Evolutionary conservation across 306 rosid species (phyloP), one percentile per base, ranked within the genome.

Genomic region (Abrus pulchellus): DNA sequence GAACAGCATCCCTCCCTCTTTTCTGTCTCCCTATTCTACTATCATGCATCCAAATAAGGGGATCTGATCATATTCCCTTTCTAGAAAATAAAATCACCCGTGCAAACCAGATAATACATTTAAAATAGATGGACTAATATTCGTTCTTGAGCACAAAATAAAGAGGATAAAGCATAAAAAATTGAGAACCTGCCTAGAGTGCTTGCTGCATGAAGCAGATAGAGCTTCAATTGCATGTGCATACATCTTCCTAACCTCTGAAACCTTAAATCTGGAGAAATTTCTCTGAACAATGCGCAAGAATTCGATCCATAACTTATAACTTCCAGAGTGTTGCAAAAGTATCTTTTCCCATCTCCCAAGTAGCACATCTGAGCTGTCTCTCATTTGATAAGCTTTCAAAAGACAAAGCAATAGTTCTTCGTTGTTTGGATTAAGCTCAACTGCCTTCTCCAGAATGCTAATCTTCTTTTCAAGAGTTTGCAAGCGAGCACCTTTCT

Each of bases 401-500:
- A 94, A 85, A 90, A 94, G 98, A 85, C 84, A 83, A 38, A 94
- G 87, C 86, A 94, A 87, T 27, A 93, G 72, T 68, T 88, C 93
- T 85, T 94, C 99, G 73, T 86, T 92, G 61, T 90, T 94, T 10
- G 97, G 94, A 77, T 91, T 94, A 68, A 90, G 94, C 83, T 94
- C 97, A 72, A 82, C 83, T 3, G 99, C 97, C 89, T 94, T 94
- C 91, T 94, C 97, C 63, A 94, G 84, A 83, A 94, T 88, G 93
- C 99, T 94, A 80, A 94, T 93, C 88, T 94, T 94, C 87, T 91
- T 94, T 72, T 93, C 97, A 78, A 94, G 92, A 48, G 88, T 91
- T 88, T 91, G 97, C 92, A 94, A 86, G 62, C 97, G 97, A 82
- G 99, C 99, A 81, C 95, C 97, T 83, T 93, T 94, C 76, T 93